Conservation (phyloP, 495 filamentous ascomycete species). For the Penicillium riverlandense region DNA sequence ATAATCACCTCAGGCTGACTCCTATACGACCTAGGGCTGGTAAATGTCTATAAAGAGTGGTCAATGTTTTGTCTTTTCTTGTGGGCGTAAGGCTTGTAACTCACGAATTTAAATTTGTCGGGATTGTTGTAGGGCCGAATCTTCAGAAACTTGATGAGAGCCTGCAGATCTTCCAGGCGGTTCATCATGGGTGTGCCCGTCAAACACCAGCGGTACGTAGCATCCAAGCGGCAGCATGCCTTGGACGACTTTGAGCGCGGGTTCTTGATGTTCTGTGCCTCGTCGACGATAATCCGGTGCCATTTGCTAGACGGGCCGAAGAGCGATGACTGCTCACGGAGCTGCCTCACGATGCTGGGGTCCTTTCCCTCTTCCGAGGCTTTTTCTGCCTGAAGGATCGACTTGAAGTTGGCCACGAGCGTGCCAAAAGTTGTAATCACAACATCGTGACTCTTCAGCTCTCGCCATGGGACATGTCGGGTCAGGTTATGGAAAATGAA, state of each 20-base stretch:
- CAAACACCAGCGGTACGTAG: conserved; percentile 72
- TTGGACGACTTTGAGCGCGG: conserved; percentile 57
- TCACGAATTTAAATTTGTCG: conserved; percentile 52
- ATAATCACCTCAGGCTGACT: conserved; percentile 44
- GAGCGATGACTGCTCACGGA: conserved; percentile 43
- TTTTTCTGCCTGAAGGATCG: conserved; percentile 46
- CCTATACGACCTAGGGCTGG: conserved; percentile 41
- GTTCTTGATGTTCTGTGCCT: conserved; percentile 95
- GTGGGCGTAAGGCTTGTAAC: conserved; percentile 4
- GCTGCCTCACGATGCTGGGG: conserved; percentile 4
- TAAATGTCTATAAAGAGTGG: conserved; percentile 37
- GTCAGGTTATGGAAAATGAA: conserved; percentile 59
- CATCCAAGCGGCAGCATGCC: conserved; percentile 53
- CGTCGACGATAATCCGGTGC: conserved; percentile 84
- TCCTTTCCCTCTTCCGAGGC: conserved; percentile 26
- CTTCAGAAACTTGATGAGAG: conserved; percentile 71
- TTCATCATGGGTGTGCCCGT: conserved; percentile 98
- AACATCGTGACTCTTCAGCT: conserved; percentile 66
- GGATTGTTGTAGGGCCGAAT: conserved; percentile 73
- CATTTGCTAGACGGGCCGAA: conserved; percentile 61
- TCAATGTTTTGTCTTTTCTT: neutral
- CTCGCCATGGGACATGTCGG: conserved; percentile 47
- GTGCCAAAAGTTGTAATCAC: conserved; percentile 89
- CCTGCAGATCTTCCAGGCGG: conserved; percentile 70
- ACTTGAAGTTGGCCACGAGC: conserved; percentile 51